Evolutionary conservation across 164 flowering plant species (phyloP), one percentile per base, ranked within the genome.

Genomic region (Piper longum): DNA sequence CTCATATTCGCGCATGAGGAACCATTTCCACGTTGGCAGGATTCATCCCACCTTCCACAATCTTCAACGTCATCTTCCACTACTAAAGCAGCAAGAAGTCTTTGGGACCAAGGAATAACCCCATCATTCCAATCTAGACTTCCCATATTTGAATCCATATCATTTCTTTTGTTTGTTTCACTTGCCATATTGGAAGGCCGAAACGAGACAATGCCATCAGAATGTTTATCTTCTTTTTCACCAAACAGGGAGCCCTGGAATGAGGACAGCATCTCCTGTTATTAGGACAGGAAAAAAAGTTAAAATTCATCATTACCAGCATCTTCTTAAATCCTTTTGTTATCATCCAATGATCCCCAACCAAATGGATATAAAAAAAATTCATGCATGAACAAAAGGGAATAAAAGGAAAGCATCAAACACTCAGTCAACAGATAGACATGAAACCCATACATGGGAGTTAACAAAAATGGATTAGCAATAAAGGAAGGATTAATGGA

Each of bases 71-170:
- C 92, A 76, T 89, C 95, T 66, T 89, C 95, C 36, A 71, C 64
- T 67, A 91, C 87, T 7, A 91, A 77, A 71, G 98, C 90, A 40
- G 96, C 78, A 48, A 89, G 76, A 59, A 91, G 83, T 75, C 87
- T 87, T 73, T 89, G 92, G 73, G 85, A 84, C 64, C 89, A 71
- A 62, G 96, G 91, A 61, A 79, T 67, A 62, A 74, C 74, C 52
- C 67, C 65, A 51, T 74, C 80, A 61, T 59, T 69, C 63, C 54
- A 72, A 61, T 70, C 70, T 61, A 76, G 84, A 18, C 64, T 44
- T 52, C 79, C 74, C n/a, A 72, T 5, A 60, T 64, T 72, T 63
- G 76, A 75, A 55, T 75, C 77, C 64, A 45, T 18, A 16, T 69
- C 77, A 59, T 64, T 69, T 61, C 68, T 67, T 57, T 71, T 75